Evolutionary conservation across 2,329 filamentous ascomycete species (phyloP).

Genomic region (Raffaelea ambrosiae): DNA sequence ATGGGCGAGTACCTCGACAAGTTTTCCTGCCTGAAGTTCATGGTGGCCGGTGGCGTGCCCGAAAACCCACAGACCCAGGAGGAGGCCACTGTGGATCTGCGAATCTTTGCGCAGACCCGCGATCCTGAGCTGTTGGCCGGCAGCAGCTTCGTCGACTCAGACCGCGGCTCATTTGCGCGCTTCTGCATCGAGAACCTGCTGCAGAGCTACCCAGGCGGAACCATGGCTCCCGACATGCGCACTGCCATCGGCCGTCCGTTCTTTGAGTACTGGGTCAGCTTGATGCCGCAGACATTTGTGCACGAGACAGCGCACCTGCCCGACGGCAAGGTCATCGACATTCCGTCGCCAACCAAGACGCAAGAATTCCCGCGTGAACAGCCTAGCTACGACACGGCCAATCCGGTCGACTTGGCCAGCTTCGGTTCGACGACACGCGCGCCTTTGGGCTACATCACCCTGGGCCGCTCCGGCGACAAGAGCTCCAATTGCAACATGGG

Average conservation of each 20-base stretch:
- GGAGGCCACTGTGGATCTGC: slow-evolving; percentile 9
- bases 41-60: slow-evolving; percentile 6
- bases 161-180: slow-evolving; percentile 22
- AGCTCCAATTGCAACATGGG: slow-evolving; percentile 24
- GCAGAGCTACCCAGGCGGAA: slow-evolving; percentile 28
- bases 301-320: slow-evolving; percentile 14
- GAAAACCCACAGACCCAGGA: slow-evolving; percentile 7
- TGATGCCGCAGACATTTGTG: slow-evolving; percentile 16
- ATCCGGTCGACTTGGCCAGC: slow-evolving; percentile 4
- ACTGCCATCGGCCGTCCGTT: slow-evolving; percentile 27
- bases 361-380: slow-evolving; percentile 1
- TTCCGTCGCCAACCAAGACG: neutral
- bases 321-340: slow-evolving; percentile 6
- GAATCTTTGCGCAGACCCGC: slow-evolving; percentile 12
- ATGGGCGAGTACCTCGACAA: slow-evolving; percentile 8
- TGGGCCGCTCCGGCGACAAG: slow-evolving; percentile 24
- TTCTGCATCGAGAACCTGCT: slow-evolving; percentile 28
- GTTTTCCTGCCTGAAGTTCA: slow-evolving; percentile 10
- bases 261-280: slow-evolving; percentile 22
- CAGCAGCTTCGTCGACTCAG: slow-evolving; percentile 15
- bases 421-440: slow-evolving; percentile 11
- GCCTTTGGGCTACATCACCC: slow-evolving; percentile 22
- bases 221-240: slow-evolving; percentile 26
- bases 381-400: slow-evolving; percentile 6
- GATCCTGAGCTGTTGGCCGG: slow-evolving; percentile 14